Conservation (phyloP, 495 filamentous ascomycete genomes). For the Hypomontagnella submonticulosa region DNA sequence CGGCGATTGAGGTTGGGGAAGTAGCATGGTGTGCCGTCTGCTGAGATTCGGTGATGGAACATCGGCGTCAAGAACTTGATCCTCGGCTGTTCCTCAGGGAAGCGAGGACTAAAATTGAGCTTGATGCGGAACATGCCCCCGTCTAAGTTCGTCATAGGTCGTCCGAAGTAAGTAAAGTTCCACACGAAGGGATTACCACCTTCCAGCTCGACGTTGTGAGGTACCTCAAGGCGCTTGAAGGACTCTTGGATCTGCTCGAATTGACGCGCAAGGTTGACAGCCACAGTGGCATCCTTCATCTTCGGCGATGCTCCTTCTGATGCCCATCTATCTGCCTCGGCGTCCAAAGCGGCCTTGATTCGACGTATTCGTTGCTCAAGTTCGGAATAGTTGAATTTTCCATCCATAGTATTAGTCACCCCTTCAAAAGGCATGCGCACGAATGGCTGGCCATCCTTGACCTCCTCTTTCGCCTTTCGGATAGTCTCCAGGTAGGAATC, state of each 20-base stretch:
- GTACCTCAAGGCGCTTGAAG: conserved; percentile 73
- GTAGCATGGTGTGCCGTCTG: conserved; percentile 84
- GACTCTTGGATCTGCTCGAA: conserved; percentile 83
- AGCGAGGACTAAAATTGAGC: conserved; percentile 84
- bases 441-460: conserved; percentile 71
- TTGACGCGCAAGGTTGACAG: conserved; percentile 83
- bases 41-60: conserved; percentile 89
- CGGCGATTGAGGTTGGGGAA: conserved; percentile 66
- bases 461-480: conserved; percentile 67
- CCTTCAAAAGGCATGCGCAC: conserved; percentile 86
- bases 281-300: conserved; percentile 75
- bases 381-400: conserved; percentile 83
- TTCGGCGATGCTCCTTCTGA: conserved; percentile 71
- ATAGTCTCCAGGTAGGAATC: conserved; percentile 83
- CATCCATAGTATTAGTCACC: conserved; percentile 82
- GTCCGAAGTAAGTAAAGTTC: conserved; percentile 83
- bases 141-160: conserved; percentile 92
- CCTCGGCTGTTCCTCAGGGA: conserved; percentile 91
- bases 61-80: conserved; percentile 82
- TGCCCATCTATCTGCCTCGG: conserved; percentile 79
- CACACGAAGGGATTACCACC: conserved; percentile 77
- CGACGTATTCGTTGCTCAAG: conserved; percentile 73
- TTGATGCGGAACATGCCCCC: conserved; percentile 88
- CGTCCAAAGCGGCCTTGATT: conserved; percentile 74
- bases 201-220: conserved; percentile 77